Percentiles rank a stretch among this genome's conserved stretches.
phyloP scores from a whole-genome alignment of 179 eudicot species.

The Beta corolliflora region DNA sequence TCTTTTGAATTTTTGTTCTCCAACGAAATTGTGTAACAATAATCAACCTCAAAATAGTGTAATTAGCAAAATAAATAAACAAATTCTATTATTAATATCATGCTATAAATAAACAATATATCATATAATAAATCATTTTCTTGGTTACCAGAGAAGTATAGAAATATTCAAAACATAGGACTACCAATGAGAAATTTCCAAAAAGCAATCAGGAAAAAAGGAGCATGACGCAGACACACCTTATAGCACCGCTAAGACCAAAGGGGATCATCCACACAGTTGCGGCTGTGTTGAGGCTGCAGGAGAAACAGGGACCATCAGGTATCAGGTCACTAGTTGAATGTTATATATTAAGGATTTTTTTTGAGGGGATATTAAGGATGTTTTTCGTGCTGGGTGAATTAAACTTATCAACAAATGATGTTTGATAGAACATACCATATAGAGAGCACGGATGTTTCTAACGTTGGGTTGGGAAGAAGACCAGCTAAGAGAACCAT shows the following conservation, averaged over 20 bases:
- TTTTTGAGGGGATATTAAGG: background rate
- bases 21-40: too few relatives aligned
- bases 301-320: background rate
- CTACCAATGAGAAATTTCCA: too few relatives aligned
- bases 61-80: too few relatives aligned
- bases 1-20: too few relatives aligned
- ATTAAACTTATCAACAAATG: background rate
- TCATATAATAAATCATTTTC: too few relatives aligned
- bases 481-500: slow-evolving; percentile 81
- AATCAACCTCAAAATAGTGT: too few relatives aligned
- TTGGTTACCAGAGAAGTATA: too few relatives aligned
- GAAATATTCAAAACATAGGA: too few relatives aligned
- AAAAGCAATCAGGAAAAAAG: background rate
- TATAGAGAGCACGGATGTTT: slow-evolving; percentile 85
- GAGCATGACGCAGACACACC: slow-evolving; percentile 36
- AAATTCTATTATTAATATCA: too few relatives aligned
- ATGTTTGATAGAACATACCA: slow-evolving; percentile 33
- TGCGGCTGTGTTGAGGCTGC: slow-evolving; percentile 74
- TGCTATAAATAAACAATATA: too few relatives aligned
- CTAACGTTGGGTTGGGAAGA: slow-evolving; percentile 76
- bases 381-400: background rate
- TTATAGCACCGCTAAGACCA: slow-evolving; percentile 80
- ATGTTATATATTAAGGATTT: background rate
- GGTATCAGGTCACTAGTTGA: background rate
- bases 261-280: slow-evolving; percentile 86